Conservation (phyloP, 768 basidiomycete species). For the Auriscalpium microsporum region DNA sequence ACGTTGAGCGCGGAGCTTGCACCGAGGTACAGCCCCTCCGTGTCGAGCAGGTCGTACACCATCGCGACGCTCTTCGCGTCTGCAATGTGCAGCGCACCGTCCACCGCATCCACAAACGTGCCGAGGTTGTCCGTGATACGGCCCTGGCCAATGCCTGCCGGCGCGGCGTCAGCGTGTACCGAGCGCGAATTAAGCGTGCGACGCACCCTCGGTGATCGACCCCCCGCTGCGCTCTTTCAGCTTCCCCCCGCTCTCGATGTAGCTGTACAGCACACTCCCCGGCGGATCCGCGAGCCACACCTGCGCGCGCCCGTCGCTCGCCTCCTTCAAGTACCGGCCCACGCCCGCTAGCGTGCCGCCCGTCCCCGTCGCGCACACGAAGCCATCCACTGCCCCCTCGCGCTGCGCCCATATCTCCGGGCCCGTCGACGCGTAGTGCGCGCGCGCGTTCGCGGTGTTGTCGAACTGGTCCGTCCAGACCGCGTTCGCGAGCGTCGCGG, state of each 20-base stretch:
- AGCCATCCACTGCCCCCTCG: slow-evolving; percentile 71
- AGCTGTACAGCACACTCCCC: slow-evolving; percentile 83
- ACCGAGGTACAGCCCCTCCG: slow-evolving; percentile 90
- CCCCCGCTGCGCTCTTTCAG: slow-evolving; percentile 72
- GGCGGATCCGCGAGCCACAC: slow-evolving; percentile 96
- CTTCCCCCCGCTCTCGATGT: slow-evolving; percentile 72
- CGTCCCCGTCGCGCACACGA: slow-evolving; percentile 91
- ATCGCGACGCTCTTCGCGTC: slow-evolving; percentile 88
- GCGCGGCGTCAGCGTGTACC: not conserved
- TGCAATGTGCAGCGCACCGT: slow-evolving; percentile 78
- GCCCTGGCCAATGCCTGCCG: slow-evolving; percentile 89
- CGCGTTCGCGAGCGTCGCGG: slow-evolving; percentile 63
- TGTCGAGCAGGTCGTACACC: slow-evolving; percentile 87
- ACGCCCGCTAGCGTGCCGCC: slow-evolving; percentile 93
- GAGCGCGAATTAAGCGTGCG: not conserved
- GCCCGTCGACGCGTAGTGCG: slow-evolving; percentile 86
- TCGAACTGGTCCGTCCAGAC: slow-evolving; percentile 99
- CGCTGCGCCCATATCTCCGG: slow-evolving; percentile 97
- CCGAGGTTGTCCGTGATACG: slow-evolving; percentile 87
- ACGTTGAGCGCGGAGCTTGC: slow-evolving; percentile 93
- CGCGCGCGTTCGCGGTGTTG: slow-evolving; percentile 83
- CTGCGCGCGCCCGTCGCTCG: slow-evolving; percentile 68
- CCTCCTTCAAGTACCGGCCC: slow-evolving; percentile 78
- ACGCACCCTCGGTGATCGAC: slow-evolving; percentile 83
- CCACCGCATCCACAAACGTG: slow-evolving; percentile 68